Conservation (phyloP, 768 basidiomycete species). For the Astraeus odoratus region DNA sequence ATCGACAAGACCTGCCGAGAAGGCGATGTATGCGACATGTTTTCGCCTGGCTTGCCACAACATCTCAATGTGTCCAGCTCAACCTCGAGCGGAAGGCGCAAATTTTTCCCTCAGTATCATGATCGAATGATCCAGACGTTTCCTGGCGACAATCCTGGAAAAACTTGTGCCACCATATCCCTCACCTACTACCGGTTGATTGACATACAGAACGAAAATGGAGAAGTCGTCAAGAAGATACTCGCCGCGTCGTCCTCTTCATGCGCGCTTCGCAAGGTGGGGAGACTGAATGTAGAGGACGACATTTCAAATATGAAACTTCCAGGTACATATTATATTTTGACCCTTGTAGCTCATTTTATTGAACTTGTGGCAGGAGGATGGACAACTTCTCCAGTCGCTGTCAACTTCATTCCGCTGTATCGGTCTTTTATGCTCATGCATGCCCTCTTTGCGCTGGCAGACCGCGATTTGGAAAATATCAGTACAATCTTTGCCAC, state of each 20-base stretch:
- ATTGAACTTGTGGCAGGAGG: constrained; percentile 7
- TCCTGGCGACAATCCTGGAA: too few species aligned
- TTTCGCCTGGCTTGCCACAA: constrained; percentile 15
- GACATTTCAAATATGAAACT: too few species aligned
- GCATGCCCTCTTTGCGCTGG: constrained; percentile 5
- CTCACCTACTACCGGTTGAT: constrained; percentile 9
- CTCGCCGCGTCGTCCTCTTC: too few species aligned
- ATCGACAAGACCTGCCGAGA: constrained; percentile 13
- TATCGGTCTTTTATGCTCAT: constrained; percentile 7
- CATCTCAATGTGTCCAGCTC: constrained; percentile 7
- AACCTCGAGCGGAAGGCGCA: constrained; percentile 13
- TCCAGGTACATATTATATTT: too few species aligned
- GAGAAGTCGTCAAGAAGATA: not conserved
- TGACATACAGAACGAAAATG: constrained; percentile 3
- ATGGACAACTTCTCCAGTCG: constrained; percentile 10
- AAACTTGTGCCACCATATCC: constrained; percentile 16
- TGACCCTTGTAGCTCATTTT: too few species aligned
- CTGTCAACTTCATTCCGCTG: constrained; percentile 7
- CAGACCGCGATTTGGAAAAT: not conserved
- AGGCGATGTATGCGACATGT: constrained; percentile 10
- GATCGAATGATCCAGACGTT: not conserved
- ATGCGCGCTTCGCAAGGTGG: too few species aligned
- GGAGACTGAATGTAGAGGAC: too few species aligned
- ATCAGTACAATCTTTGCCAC: not conserved
- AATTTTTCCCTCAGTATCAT: constrained; percentile 15